Percentiles rank a stretch among this genome's conserved stretches.
Conservation (phyloP, 257 asterid species). For the Thymus mandschuricus region DNA sequence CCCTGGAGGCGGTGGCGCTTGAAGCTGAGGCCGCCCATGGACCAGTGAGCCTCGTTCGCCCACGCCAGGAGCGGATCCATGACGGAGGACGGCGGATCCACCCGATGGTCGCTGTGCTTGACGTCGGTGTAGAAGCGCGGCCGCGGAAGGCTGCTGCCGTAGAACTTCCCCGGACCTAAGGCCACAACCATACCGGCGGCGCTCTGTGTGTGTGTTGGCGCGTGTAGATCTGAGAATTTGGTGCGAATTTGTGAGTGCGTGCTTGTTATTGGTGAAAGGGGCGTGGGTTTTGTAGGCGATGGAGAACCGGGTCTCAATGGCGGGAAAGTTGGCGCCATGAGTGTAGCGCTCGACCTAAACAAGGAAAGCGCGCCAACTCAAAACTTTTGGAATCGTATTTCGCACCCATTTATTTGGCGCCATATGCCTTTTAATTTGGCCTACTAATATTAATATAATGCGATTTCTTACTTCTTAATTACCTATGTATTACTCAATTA, state of each 20-base stretch:
- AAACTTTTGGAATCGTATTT: too few species aligned
- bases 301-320: constrained; percentile 13
- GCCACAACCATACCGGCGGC: constrained; percentile 63
- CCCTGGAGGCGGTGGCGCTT: constrained; percentile 91
- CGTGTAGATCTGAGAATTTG: neutral
- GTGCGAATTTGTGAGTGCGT: neutral
- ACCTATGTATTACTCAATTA: too few species aligned
- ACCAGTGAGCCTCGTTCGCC: constrained; percentile 96
- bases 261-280: neutral
- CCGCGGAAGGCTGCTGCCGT: constrained; percentile 91
- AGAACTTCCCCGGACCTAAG: constrained; percentile 84
- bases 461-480: too few species aligned
- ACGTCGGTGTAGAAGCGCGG: constrained; percentile 75
- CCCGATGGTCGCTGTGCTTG: constrained; percentile 55
- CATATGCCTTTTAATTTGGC: too few species aligned
- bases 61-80: constrained; percentile 70
- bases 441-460: too few species aligned
- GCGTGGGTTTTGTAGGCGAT: constrained; percentile 36
- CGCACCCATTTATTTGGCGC: too few species aligned
- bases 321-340: constrained; percentile 48
- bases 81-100: constrained; percentile 79
- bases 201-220: neutral
- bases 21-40: constrained; percentile 88
- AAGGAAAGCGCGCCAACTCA: too few species aligned
- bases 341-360: too few species aligned